phyloP scores from a whole-genome alignment of 202 grass and related monocot species.

The Alloteropsis angusta region DNA sequence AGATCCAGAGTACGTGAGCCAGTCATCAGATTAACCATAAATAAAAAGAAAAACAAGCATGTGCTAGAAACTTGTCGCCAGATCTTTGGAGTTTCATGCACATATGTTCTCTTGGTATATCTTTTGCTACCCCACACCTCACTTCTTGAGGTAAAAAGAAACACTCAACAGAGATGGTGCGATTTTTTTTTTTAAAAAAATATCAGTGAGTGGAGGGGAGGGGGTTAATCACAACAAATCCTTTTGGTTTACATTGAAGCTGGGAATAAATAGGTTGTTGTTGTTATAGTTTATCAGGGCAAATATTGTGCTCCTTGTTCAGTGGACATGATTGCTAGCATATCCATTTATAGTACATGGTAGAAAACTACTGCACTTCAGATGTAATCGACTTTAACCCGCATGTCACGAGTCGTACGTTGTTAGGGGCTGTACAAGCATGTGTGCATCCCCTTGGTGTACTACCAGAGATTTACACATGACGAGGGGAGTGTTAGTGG shows the following conservation, averaged over 20 bases:
- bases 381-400: neutral
- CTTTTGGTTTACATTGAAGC: neutral
- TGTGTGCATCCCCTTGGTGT: too few relatives aligned
- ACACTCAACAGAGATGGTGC: neutral
- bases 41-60: neutral
- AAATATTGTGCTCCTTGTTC: neutral
- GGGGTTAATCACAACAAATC: neutral
- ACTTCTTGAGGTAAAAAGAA: neutral
- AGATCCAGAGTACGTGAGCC: neutral
- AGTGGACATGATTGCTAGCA: neutral
- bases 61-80: neutral
- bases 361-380: neutral
- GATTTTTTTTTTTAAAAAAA: neutral
- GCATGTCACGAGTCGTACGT: too few relatives aligned
- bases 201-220: neutral
- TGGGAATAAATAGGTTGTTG: neutral
- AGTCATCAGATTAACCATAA: neutral
- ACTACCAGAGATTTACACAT: too few relatives aligned
- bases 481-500: too few relatives aligned
- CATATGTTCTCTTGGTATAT: neutral
- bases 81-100: neutral
- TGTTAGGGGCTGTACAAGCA: too few relatives aligned
- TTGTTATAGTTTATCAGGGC: too few relatives aligned
- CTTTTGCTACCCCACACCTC: neutral
- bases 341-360: neutral